phyloP scores from a whole-genome alignment of 768 basidiomycete genomes.

The Gloeostereum incarnatum region DNA sequence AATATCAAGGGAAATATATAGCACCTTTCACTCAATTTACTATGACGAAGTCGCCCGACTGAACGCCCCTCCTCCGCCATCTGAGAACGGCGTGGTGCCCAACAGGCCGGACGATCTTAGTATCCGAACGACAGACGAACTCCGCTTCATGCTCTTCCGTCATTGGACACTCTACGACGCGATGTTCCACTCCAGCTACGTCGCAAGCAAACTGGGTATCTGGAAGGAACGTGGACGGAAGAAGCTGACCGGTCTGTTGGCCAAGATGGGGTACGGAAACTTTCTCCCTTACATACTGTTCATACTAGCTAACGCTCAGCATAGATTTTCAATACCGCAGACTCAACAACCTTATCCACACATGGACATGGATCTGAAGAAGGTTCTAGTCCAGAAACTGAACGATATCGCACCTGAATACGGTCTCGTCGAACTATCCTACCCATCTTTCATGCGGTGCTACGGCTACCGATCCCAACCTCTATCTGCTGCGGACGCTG shows the following conservation, averaged over 20 bases:
- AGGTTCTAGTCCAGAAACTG: conserved; percentile 68
- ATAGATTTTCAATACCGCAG: conserved; percentile 89
- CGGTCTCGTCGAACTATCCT: conserved; percentile 86
- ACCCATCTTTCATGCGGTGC: conserved; percentile 88
- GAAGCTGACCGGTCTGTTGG: conserved; percentile 80
- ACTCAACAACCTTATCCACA: conserved; percentile 91
- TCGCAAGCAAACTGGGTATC: conserved; percentile 89
- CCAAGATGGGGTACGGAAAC: conserved; percentile 89
- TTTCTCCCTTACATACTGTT: not conserved
- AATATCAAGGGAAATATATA: conserved; percentile 83
- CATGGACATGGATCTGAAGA: conserved; percentile 95
- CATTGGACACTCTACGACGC: conserved; percentile 99
- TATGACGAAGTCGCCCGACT: conserved; percentile 90
- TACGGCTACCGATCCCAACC: conserved; percentile 87
- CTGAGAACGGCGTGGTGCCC: conserved; percentile 35
- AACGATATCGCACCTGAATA: conserved; percentile 91
- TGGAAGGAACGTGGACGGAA: conserved; percentile 95
- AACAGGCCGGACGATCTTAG: conserved; percentile 77
- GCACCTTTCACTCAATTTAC: conserved; percentile 70
- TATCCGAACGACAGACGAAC: conserved; percentile 78
- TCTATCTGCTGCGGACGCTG: conserved; percentile 85
- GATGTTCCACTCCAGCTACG: conserved; percentile 96
- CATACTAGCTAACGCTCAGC: not conserved
- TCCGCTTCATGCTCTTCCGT: conserved; percentile 89
- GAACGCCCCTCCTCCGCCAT: conserved; percentile 50